These are phyloP conservation scores for Hypomyces perniciosus DNA, from an alignment of 2,329 filamentous ascomycete species.

Conservation along the genomic window DNA sequence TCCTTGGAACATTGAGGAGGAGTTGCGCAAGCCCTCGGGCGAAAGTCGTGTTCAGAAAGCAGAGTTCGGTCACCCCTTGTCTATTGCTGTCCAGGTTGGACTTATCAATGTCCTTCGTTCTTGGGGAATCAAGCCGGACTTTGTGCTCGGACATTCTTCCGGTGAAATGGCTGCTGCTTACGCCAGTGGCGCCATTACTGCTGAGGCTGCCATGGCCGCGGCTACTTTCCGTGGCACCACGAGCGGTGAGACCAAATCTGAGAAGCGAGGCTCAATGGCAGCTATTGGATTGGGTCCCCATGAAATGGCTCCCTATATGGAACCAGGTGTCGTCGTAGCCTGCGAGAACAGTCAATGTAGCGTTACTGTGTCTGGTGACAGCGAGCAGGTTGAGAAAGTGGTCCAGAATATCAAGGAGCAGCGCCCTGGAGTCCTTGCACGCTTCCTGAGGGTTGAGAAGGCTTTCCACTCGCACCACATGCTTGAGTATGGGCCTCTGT, in stretches of 20 bases:
- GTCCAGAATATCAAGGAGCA: slow-evolving; percentile 24
- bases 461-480: slow-evolving; percentile 36
- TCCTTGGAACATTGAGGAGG: slow-evolving; percentile 17
- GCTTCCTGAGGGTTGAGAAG: slow-evolving; percentile 29
- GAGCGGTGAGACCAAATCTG: not conserved
- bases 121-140: slow-evolving; percentile 26
- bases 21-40: slow-evolving; percentile 14
- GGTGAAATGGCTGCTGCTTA: slow-evolving; percentile 43
- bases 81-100: slow-evolving; percentile 38
- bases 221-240: slow-evolving; percentile 34
- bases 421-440: slow-evolving; percentile 24
- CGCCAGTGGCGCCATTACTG: slow-evolving; percentile 30
- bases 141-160: slow-evolving; percentile 36
- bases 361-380: slow-evolving; percentile 32
- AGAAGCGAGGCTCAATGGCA: slow-evolving; percentile 29
- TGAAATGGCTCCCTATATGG: slow-evolving; percentile 24
- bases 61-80: slow-evolving; percentile 32
- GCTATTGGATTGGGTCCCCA: slow-evolving; percentile 31
- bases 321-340: slow-evolving; percentile 22
- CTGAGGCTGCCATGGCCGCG: slow-evolving; percentile 30
- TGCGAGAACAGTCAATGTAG: slow-evolving; percentile 32
- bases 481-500: slow-evolving; percentile 1
- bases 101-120: slow-evolving; percentile 33
- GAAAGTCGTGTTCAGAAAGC: slow-evolving; percentile 24
- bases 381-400: slow-evolving; percentile 18